Percentiles rank a stretch among this genome's conserved stretches.
Evolutionary conservation across 768 basidiomycete species (phyloP).

Genomic region (Cyclocybe cylindracea): DNA sequence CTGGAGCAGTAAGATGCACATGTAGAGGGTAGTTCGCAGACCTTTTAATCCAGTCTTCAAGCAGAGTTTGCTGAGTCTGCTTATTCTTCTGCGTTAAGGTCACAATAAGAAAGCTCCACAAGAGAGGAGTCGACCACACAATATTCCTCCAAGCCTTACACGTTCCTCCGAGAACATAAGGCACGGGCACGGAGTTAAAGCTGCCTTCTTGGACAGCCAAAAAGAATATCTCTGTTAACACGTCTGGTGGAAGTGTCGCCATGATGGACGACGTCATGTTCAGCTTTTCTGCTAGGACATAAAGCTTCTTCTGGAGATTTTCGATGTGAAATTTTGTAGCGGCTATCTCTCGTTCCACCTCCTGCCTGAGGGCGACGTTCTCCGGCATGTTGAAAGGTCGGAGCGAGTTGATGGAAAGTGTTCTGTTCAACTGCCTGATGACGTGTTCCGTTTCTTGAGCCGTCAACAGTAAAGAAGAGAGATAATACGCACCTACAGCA

Average conservation of each 20-base stretch:
- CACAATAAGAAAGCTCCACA: conserved; percentile 12
- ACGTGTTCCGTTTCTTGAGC: no score
- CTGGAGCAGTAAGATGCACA: neutral
- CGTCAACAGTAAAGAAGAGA: no score
- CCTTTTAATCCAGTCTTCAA: conserved; percentile 6
- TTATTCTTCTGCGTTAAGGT: neutral
- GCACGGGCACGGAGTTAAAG: neutral
- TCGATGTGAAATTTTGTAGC: no score
- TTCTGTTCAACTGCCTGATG: no score
- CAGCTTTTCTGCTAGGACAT: neutral
- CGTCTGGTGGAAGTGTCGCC: neutral
- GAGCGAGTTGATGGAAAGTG: no score
- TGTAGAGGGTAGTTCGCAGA: neutral
- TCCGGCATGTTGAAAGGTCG: no score
- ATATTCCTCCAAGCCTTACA: conserved; percentile 13
- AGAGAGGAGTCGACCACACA: conserved; percentile 5
- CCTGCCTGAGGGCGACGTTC: no score
- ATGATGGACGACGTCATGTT: neutral
- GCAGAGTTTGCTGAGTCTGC: neutral
- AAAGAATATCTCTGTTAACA: neutral
- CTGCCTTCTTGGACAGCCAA: neutral
- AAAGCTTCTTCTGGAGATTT: neutral
- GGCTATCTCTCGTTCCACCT: no score
- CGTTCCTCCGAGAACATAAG: conserved; percentile 3
- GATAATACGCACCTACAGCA: no score